Conservation (phyloP, 1,284 basidiomycete species). For the Microstroma glucosiphilum region DNA sequence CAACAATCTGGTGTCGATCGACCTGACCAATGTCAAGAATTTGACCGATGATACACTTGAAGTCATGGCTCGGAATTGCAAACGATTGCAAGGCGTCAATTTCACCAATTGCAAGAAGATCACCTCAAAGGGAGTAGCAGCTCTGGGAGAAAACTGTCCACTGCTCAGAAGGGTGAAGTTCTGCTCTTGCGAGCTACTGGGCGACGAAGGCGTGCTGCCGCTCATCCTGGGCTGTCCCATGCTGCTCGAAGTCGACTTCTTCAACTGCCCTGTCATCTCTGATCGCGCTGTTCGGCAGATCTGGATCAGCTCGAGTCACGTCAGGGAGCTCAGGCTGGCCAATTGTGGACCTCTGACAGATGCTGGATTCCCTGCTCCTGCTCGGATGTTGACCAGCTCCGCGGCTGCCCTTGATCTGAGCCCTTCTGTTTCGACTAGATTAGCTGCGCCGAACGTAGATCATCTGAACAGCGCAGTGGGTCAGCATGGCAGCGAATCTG, state of each 20-base stretch:
- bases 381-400: neutral
- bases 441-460: neutral
- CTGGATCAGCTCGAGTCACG: constrained; percentile 70
- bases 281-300: constrained; percentile 74
- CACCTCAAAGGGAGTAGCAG: constrained; percentile 72
- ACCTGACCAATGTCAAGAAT: constrained; percentile 61
- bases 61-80: constrained; percentile 56
- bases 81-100: constrained; percentile 84
- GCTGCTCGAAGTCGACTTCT: constrained; percentile 88
- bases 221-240: constrained; percentile 62
- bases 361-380: constrained; percentile 69
- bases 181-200: constrained; percentile 35
- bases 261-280: constrained; percentile 71
- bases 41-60: constrained; percentile 39
- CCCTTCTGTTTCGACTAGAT: neutral
- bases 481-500: constrained; percentile 20
- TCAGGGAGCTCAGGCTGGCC: constrained; percentile 85
- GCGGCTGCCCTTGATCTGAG: neutral
- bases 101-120: constrained; percentile 74
- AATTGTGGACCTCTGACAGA: constrained; percentile 75
- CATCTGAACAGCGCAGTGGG: neutral
- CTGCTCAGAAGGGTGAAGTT: constrained; percentile 61
- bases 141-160: constrained; percentile 70
- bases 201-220: constrained; percentile 32
- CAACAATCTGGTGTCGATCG: constrained; percentile 75